Evolutionary conservation across 306 rosid genomes (phyloP).

Genomic region (Fragaria ananassa): DNA sequence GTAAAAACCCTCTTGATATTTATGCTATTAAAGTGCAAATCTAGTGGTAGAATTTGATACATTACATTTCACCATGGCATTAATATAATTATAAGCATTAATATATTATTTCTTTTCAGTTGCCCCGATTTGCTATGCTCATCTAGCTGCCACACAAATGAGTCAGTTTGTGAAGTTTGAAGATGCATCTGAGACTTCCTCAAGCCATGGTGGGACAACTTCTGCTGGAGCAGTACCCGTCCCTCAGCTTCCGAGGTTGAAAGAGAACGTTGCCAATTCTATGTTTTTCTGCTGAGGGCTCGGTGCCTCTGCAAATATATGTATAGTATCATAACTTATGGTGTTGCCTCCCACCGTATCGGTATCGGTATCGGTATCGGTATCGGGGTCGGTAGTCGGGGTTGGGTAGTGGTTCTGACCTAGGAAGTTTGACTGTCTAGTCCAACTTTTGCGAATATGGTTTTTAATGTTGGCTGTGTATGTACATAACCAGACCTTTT

Average conservation of each 20-base stretch:
- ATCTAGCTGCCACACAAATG: slow-evolving; percentile 79
- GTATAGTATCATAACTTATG: slow-evolving; percentile 18
- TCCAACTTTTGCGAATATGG: not conserved
- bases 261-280: slow-evolving; percentile 51
- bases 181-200: slow-evolving; percentile 72
- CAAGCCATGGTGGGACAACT: slow-evolving; percentile 65
- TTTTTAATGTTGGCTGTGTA: not conserved
- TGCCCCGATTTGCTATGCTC: slow-evolving; percentile 93
- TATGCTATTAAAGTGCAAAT: not conserved
- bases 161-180: slow-evolving; percentile 79
- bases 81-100: not conserved
- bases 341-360: slow-evolving; percentile 16
- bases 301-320: slow-evolving; percentile 8
- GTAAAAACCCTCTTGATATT: not conserved
- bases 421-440: not conserved
- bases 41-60: not conserved
- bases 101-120: slow-evolving; percentile 43
- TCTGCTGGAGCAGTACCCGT: slow-evolving; percentile 59
- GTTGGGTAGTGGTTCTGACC: not conserved
- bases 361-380: no score
- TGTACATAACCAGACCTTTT: not conserved
- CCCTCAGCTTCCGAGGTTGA: slow-evolving; percentile 69
- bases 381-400: slow-evolving; percentile 6
- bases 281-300: slow-evolving; percentile 92
- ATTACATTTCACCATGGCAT: not conserved